Evolutionary conservation across 2,329 filamentous ascomycete species (phyloP).

Genomic region (Cladophialophora yegresii): DNA sequence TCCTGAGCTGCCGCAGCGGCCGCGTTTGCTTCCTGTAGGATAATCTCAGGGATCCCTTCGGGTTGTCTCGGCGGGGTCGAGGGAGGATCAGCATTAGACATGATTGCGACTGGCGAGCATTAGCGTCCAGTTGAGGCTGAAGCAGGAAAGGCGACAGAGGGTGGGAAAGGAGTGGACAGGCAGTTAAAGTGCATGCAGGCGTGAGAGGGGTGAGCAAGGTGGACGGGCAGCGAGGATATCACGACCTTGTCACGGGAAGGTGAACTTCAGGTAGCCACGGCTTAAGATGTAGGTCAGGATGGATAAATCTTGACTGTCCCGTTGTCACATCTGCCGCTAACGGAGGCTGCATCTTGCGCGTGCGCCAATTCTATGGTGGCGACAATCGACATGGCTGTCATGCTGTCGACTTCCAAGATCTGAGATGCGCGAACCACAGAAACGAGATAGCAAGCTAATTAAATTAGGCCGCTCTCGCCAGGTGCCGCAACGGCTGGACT

Average conservation of each 20-base stretch:
- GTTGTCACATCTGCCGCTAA: neutral
- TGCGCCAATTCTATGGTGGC: neutral
- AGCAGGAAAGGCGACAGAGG: neutral
- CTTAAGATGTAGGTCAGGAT: neutral
- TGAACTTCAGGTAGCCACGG: neutral
- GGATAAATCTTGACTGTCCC: neutral
- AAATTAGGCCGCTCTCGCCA: constrained; percentile 5
- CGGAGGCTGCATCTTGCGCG: neutral
- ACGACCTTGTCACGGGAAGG: constrained; percentile 2
- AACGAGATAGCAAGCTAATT: neutral
- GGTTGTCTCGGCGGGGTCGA: constrained; percentile 7
- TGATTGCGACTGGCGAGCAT: constrained; percentile 15
- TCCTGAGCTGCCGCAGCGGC: constrained; percentile 28
- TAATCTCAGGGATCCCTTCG: constrained; percentile 16
- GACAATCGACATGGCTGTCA: constrained; percentile 5
- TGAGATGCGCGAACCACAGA: constrained; percentile 8
- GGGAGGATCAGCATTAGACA: constrained; percentile 23
- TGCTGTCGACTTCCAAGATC: neutral
- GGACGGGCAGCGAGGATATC: neutral
- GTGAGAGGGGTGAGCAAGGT: neutral
- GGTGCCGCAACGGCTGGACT: neutral
- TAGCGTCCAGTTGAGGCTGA: neutral
- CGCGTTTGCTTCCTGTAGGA: constrained; percentile 21
- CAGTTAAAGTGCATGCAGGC: neutral
- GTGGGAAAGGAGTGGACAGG: constrained; percentile 1